These are phyloP conservation scores for Myxozyma sirexii DNA, from an alignment of 805 yeast species.

Conservation along the genomic window DNA sequence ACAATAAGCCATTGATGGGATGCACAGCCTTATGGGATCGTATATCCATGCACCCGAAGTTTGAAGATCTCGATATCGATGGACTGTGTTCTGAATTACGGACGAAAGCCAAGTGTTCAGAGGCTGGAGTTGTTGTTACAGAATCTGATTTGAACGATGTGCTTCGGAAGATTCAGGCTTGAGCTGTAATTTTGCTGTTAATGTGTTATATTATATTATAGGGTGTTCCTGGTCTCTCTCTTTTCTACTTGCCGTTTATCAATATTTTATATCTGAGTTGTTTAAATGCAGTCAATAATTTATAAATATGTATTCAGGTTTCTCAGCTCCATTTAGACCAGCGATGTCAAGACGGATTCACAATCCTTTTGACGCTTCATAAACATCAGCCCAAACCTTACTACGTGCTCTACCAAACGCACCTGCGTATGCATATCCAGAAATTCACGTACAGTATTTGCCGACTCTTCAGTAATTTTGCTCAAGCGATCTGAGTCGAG, in stretches of 20 bases:
- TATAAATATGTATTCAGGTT: neutral
- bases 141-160: slow-evolving; percentile 68
- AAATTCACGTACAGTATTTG: no score
- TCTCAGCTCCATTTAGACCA: neutral
- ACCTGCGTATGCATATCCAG: no score
- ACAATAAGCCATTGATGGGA: slow-evolving; percentile 54
- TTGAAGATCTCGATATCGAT: slow-evolving; percentile 90
- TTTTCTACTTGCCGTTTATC: neutral
- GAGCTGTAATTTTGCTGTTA: neutral
- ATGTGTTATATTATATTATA: neutral
- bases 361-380: no score
- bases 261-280: neutral
- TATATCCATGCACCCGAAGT: slow-evolving; percentile 89
- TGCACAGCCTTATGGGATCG: slow-evolving; percentile 98
- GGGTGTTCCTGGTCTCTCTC: slow-evolving; percentile 7
- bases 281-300: neutral
- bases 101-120: slow-evolving; percentile 92
- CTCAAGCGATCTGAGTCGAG: no score
- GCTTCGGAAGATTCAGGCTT: slow-evolving; percentile 21
- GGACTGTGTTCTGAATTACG: slow-evolving; percentile 89
- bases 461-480: no score
- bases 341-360: no score
- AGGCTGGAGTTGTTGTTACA: slow-evolving; percentile 84
- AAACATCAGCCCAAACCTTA: no score
- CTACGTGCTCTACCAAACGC: no score